Evolutionary conservation across 768 basidiomycete genomes (phyloP).

Genomic region (Boletus barrowsii): DNA sequence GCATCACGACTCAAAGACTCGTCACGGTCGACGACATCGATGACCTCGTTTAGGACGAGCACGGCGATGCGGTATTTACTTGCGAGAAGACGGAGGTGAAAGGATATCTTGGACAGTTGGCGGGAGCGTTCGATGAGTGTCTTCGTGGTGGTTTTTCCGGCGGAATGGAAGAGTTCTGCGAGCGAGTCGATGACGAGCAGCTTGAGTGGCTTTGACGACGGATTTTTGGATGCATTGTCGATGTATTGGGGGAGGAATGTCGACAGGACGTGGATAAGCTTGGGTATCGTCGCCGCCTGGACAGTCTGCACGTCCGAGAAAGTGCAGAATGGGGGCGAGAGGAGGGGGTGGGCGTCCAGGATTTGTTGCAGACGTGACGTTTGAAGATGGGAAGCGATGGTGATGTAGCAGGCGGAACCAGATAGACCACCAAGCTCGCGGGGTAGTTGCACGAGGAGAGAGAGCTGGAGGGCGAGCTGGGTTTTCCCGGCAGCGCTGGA

Average conservation of each 20-base stretch:
- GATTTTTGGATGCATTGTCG: conserved; percentile 27
- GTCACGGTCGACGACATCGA: conserved; percentile 61
- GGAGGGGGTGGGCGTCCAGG: conserved; percentile 44
- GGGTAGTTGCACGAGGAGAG: conserved; percentile 75
- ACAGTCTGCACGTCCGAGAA: conserved; percentile 64
- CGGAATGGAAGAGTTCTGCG: conserved; percentile 76
- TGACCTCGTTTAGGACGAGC: conserved; percentile 86
- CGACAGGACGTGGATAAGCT: conserved; percentile 54
- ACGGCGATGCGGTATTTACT: conserved; percentile 62
- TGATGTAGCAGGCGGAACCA: conserved; percentile 76
- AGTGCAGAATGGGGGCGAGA: conserved; percentile 42
- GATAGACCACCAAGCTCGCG: conserved; percentile 49
- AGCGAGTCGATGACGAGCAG: conserved; percentile 87
- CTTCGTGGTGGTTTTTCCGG: conserved; percentile 52
- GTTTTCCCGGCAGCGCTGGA: conserved; percentile 91
- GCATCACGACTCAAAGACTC: conserved; percentile 14
- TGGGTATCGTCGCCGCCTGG: conserved; percentile 50
- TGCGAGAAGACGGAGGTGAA: conserved; percentile 70
- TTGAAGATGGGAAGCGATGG: conserved; percentile 66
- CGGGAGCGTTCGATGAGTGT: conserved; percentile 73
- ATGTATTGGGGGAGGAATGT: conserved; percentile 54
- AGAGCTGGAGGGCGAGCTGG: conserved; percentile 83
- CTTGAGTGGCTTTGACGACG: conserved; percentile 55
- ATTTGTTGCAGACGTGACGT: conserved; percentile 71
- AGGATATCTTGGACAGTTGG: conserved; percentile 63